phyloP scores from a whole-genome alignment of 192 early-diverging fungal species.

The Chytriomyces sp. region DNA sequence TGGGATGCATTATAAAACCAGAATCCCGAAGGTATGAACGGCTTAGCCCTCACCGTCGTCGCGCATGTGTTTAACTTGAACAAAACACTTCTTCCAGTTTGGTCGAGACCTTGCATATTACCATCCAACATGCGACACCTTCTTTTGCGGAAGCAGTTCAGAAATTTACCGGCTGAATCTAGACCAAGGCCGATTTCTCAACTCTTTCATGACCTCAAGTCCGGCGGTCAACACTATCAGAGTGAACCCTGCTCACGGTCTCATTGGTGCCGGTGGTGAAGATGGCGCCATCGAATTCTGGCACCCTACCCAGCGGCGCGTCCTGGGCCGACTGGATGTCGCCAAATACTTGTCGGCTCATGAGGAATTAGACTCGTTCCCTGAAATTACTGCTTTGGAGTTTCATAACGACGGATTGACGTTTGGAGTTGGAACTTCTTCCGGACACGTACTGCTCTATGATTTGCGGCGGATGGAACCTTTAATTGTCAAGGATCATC shows the following conservation, averaged over 20 bases:
- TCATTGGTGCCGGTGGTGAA: slow-evolving; percentile 88
- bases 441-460: slow-evolving; percentile 90
- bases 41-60: too few relatives aligned
- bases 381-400: slow-evolving; percentile 76
- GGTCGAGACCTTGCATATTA: slow-evolving; percentile 92
- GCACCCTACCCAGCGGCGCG: slow-evolving; percentile 77
- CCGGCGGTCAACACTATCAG: slow-evolving; percentile 59
- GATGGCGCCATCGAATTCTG: slow-evolving; percentile 93
- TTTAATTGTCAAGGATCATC: slow-evolving; percentile 92
- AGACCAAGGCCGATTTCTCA: slow-evolving; percentile 91
- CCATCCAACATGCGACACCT: slow-evolving; percentile 87
- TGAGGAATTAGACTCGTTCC: slow-evolving; percentile 48
- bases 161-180: slow-evolving; percentile 93
- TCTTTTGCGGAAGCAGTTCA: slow-evolving; percentile 75
- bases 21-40: slow-evolving; percentile 80
- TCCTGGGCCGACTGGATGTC: slow-evolving; percentile 74
- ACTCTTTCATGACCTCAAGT: slow-evolving; percentile 74
- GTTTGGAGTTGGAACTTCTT: slow-evolving; percentile 84
- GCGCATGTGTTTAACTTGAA: background rate
- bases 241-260: slow-evolving; percentile 91
- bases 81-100: slow-evolving; percentile 54
- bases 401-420: slow-evolving; percentile 88
- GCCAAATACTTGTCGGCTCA: slow-evolving; percentile 21
- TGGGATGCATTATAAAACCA: slow-evolving; percentile 90
- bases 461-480: slow-evolving; percentile 88